Base-by-base conservation (phyloP, 257 asterid genomes). In the Prunella vulgaris region DNA sequence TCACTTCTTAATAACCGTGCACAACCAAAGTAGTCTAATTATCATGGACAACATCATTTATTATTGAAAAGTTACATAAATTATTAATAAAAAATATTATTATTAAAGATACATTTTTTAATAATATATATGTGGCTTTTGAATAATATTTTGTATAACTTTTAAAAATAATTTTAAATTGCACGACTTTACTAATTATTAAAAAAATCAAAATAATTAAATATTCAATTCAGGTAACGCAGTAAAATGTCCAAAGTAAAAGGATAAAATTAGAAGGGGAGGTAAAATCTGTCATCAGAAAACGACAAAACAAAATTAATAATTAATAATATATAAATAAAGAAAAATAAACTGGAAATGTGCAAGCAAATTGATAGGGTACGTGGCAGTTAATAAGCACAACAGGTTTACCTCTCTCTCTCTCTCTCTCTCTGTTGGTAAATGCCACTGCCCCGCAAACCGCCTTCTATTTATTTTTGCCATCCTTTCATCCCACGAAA, bases 381-480 rank as follows among this genome's bases (percentile, higher is more conserved):
- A 90, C 95, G 95, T 87, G 96, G 87, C 95, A 72, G 72, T 79
- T 64, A 83, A 74, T 69, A 49, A 84, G 90, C 88, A 80, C 73
- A 38, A 67, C 82, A 81, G 51, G 77, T 79, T 5, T 68, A 77
- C 83, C 71, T 76, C 82, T 20, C 73, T 65, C 53, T 24, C 74
- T 63, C 72, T 60, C 74, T 38, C 42, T 14, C 78, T 51, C 69
- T 64, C 51, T 22, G 71, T 40, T 68, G 44, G 40, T 17, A 8
- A 1, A 25, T 40, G 32, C 48, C 35, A 27, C 17, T 51, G 33
- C 12, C n/a, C 21, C 59, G 0, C 7, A n/a, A n/a, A n/a, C 27
- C 13, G 4, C 40, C 66, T 53, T 51, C 72, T 70, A 69, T 80
- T 74, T 73, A 80, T 76, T 73, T 73, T 51, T 42, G 49, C 64